phyloP scores from a whole-genome alignment of 495 filamentous ascomycete species.

The Aspergillus nidulans region DNA sequence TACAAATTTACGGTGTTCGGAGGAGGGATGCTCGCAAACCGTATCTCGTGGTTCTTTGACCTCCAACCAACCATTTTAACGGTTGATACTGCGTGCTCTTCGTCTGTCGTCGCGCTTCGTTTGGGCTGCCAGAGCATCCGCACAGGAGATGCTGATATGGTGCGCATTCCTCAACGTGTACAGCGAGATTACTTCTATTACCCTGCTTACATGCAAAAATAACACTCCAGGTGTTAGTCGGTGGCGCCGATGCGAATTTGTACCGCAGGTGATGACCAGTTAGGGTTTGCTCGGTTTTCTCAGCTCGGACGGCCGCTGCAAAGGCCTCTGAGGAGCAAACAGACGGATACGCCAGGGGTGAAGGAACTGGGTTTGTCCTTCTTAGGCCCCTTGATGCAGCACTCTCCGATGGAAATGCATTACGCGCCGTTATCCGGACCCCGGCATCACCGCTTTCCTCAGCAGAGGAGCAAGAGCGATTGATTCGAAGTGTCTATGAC shows the following conservation, averaged over 20 bases:
- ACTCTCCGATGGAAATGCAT: constrained; percentile 29
- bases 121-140: constrained; percentile 26
- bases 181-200: no score
- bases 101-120: constrained; percentile 38
- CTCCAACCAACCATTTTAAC: constrained; percentile 36
- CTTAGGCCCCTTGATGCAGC: constrained; percentile 38
- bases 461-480: constrained; percentile 11
- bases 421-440: constrained; percentile 42
- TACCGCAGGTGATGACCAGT: no score
- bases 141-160: constrained; percentile 2
- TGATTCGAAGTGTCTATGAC: constrained; percentile 22
- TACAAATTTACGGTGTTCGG: constrained; percentile 45
- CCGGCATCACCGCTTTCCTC: constrained; percentile 43
- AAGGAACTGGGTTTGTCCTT: constrained; percentile 29
- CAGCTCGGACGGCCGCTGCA: constrained; percentile 29
- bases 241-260: no score
- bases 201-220: constrained; percentile 20
- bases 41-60: constrained; percentile 39
- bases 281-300: constrained; percentile 6
- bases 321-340: constrained; percentile 33
- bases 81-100: constrained; percentile 47
- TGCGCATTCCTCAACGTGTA: no score
- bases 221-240: no score
- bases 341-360: constrained; percentile 32
- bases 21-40: constrained; percentile 33